These are phyloP conservation scores for Perilla frutescens DNA, from an alignment of 257 asterid species.

Conservation along the genomic window DNA sequence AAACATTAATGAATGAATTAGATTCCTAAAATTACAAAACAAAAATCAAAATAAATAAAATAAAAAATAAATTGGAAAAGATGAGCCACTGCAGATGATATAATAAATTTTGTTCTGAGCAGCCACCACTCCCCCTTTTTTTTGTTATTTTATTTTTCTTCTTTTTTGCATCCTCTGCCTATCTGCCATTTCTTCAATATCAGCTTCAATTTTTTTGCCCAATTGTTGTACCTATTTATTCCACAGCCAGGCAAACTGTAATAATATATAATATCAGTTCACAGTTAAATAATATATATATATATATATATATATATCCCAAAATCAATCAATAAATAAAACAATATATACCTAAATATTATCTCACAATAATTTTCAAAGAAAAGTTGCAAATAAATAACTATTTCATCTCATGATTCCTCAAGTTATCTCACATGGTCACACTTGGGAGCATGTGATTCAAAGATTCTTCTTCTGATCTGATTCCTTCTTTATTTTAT, in stretches of 20 bases:
- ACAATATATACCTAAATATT: too few relatives aligned
- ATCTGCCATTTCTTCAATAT: background rate
- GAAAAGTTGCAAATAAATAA: slow-evolving; percentile 24
- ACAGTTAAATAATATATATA: background rate
- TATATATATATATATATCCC: background rate
- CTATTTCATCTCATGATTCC: slow-evolving; percentile 44
- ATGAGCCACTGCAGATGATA: slow-evolving; percentile 62
- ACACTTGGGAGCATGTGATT: slow-evolving; percentile 49
- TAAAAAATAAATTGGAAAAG: slow-evolving; percentile 19
- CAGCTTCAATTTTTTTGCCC: slow-evolving; percentile 33
- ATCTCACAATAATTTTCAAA: background rate
- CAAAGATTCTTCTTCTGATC: slow-evolving; percentile 41
- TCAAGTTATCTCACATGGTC: slow-evolving; percentile 49
- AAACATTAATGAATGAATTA: slow-evolving; percentile 60
- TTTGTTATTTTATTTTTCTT: slow-evolving; percentile 29
- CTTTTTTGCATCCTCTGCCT: slow-evolving; percentile 29
- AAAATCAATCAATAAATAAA: background rate
- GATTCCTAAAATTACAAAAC: slow-evolving; percentile 49
- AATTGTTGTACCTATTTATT: slow-evolving; percentile 51
- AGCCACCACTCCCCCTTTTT: slow-evolving; percentile 49
- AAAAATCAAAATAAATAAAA: slow-evolving; percentile 34
- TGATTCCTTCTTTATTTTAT: background rate
- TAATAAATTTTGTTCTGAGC: slow-evolving; percentile 71
- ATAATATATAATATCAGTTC: slow-evolving; percentile 39
- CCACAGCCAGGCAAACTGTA: slow-evolving; percentile 88